These are phyloP conservation scores for Cercospora beticola DNA, from an alignment of 2,329 filamentous ascomycete species.

Conservation along the genomic window DNA sequence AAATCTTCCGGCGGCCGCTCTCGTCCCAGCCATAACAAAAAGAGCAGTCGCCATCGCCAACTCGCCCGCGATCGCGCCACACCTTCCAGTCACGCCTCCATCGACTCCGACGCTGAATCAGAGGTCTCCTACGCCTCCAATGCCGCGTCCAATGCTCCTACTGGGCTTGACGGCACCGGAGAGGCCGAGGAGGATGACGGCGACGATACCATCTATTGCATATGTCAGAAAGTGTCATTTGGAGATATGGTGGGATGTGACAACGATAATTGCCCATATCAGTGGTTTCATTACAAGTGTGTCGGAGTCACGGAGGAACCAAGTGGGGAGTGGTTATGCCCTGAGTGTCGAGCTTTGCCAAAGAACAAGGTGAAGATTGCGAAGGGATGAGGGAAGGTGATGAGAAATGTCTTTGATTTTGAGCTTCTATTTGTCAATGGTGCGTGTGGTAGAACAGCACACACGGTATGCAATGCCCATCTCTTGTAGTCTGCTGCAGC, in stretches of 20 bases:
- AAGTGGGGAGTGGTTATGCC: slow-evolving; percentile 53
- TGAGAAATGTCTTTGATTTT: neutral
- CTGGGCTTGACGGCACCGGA: slow-evolving; percentile 28
- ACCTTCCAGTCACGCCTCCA: slow-evolving; percentile 35
- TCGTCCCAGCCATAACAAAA: slow-evolving; percentile 28
- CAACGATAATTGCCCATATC: slow-evolving; percentile 75
- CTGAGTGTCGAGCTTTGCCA: slow-evolving; percentile 38
- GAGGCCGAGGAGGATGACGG: slow-evolving; percentile 40
- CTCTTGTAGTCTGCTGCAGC: neutral
- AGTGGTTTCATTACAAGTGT: slow-evolving; percentile 83
- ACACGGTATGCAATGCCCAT: neutral
- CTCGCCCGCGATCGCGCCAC: slow-evolving; percentile 38
- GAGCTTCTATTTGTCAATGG: neutral
- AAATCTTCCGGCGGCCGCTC: slow-evolving; percentile 23
- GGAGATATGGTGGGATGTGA: slow-evolving; percentile 89
- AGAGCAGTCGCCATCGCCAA: slow-evolving; percentile 38
- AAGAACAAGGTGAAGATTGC: slow-evolving; percentile 31
- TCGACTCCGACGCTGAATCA: slow-evolving; percentile 9
- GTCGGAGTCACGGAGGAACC: slow-evolving; percentile 53
- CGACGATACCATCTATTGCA: slow-evolving; percentile 67
- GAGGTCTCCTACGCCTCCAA: slow-evolving; percentile 28
- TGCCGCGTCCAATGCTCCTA: slow-evolving; percentile 32
- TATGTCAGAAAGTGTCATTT: slow-evolving; percentile 79
- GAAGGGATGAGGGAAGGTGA: slow-evolving; percentile 12
- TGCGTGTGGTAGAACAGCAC: slow-evolving; percentile 3